Evolutionary conservation across 2,329 filamentous ascomycete species (phyloP).

Genomic region (Colletotrichum falcatum): DNA sequence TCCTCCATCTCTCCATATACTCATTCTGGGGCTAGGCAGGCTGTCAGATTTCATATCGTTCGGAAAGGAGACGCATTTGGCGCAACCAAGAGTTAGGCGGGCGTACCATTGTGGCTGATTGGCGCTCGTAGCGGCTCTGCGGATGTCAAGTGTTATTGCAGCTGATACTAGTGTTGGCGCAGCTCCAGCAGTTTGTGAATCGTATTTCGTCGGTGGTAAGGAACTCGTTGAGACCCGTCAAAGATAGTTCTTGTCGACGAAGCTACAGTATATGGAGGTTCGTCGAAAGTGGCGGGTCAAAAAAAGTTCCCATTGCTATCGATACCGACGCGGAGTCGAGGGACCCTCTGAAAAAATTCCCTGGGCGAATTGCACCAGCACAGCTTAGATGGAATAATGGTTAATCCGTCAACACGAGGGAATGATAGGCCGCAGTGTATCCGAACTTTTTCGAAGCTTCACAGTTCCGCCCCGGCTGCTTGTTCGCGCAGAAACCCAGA

Average conservation of each 20-base stretch:
- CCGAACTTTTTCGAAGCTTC: conserved; percentile 39
- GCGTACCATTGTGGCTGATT: conserved; percentile 34
- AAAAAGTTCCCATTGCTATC: conserved; percentile 34
- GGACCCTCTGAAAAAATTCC: conserved; percentile 24
- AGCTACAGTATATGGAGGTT: not conserved
- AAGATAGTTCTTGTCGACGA: not conserved
- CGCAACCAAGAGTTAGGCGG: not conserved
- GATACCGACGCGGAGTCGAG: conserved; percentile 15
- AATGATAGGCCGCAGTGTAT: conserved; percentile 5
- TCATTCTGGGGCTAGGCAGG: conserved; percentile 77
- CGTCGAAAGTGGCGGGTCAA: conserved; percentile 37
- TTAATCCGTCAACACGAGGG: conserved; percentile 12
- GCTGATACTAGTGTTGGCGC: not conserved
- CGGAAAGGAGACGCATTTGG: not conserved
- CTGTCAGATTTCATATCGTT: not conserved
- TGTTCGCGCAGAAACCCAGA: conserved; percentile 10
- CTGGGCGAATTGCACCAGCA: not conserved
- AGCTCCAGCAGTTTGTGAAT: not conserved
- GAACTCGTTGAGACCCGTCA: not conserved
- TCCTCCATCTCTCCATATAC: conserved; percentile 69
- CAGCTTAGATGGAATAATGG: not conserved
- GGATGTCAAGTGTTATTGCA: not conserved
- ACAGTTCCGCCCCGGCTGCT: not conserved
- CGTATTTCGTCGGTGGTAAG: not conserved
- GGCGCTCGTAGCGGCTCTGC: conserved; percentile 28